Percentiles rank a stretch among this genome's conserved stretches.
phyloP scores from a whole-genome alignment of 2,329 filamentous ascomycete genomes.

The Biscogniauxia mediterranea region DNA sequence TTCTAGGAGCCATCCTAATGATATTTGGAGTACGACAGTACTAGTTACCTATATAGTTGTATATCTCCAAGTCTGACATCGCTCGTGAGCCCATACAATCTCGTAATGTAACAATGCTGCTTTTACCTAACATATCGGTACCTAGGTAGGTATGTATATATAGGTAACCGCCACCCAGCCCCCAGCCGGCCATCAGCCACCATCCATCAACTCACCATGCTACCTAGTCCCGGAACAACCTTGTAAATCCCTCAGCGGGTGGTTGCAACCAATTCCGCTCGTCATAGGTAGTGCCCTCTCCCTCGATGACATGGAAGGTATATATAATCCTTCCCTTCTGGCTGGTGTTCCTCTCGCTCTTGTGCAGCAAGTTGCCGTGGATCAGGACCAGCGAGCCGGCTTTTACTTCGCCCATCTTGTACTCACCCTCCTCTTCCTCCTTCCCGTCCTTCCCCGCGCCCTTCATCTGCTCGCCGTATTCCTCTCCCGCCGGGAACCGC shows the following conservation, averaged over 20 bases:
- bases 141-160: no score
- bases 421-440: conserved; percentile 51
- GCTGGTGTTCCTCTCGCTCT: conserved; percentile 91
- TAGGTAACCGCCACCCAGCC: no score
- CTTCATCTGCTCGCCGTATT: conserved; percentile 45
- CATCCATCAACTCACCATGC: not conserved
- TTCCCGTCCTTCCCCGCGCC: conserved; percentile 32
- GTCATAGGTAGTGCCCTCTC: conserved; percentile 72
- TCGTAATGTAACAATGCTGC: not conserved
- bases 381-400: conserved; percentile 89
- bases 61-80: not conserved
- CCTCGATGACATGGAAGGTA: conserved; percentile 96
- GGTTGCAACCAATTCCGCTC: conserved; percentile 91
- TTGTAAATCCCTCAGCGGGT: conserved; percentile 75
- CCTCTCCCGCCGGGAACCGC: conserved; percentile 57
- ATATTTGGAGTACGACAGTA: not conserved
- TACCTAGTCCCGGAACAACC: conserved; percentile 44
- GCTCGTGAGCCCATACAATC: not conserved
- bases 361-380: conserved; percentile 92
- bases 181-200: not conserved
- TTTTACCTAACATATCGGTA: not conserved
- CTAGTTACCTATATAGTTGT: not conserved
- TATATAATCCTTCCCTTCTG: conserved; percentile 89
- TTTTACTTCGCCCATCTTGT: conserved; percentile 83
- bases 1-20: not conserved